Base-by-base conservation (phyloP, 441 rosid species). In the Aleurites moluccanus region DNA sequence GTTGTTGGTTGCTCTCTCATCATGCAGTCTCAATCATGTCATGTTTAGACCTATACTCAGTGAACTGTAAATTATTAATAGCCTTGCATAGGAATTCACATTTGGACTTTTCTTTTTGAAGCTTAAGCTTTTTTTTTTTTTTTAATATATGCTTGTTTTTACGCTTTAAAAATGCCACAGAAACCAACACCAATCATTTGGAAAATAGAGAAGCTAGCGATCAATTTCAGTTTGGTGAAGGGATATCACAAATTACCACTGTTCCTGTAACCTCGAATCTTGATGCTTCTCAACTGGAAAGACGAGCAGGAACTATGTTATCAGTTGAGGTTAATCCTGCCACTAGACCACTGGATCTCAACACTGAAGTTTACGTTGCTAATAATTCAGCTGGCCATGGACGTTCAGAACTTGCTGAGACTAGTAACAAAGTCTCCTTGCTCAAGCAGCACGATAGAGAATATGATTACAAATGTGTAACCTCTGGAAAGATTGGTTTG, bases 261-360 rank as follows among this genome's bases (percentile, higher is more conserved):
- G 84, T 75, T 67, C 69, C 77, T 1, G 64, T 77, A 38, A 25
- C 84, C 69, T 77, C 74, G 69, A 76, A 69, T 71, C 49, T 77
- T 40, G 79, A 78, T 78, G 81, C 85, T 77, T 85, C 81, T 62
- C 80, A 79, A 83, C 76, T 47, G 13, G 81, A 73, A 79, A 76
- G 73, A 69, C 67, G 44, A 35, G 82, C 69, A 40, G 83, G 77
- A 60, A 77, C 80, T 23, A 21, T 7, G 55, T 66, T 82, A 10
- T 61, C 66, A 30, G 73, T 69, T 73, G 84, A 75, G 42, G 59
- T 62, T 63, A 81, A 74, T 70, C 61, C 67, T 72, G 53, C 77
- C 27, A 11, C 80, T 9, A 71, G 38, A 62, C 63, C 77, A n/a
- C 74, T 89, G 63, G 89, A 81, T 81, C 86, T 87, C 69, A 85